Evolutionary conservation across 2,329 filamentous ascomycete species (phyloP), one percentile per base, ranked within the genome.

Genomic region (Fusarium sororula): DNA sequence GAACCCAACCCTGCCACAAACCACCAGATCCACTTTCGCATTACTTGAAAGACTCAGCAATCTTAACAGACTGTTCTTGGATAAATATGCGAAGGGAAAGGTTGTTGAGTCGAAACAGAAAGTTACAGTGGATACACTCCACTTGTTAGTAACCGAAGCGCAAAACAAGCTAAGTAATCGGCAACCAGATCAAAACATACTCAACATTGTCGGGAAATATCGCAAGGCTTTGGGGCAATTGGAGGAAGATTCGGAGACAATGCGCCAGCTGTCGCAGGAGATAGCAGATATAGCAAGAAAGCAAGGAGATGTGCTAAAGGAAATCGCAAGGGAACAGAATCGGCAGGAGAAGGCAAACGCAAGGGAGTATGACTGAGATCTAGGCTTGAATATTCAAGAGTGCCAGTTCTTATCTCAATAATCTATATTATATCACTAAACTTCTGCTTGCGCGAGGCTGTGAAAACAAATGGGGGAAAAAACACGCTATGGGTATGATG

Each of bases 191-290:
- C 50, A 11, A 53, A 13, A 22, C 1, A 17, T 37, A 17, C 5
- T 9, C n/a, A 15, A 15, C 11, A 11, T 53, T 20, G 3, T 12
- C 5, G 9, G 5, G 18, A 3, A 15, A 26, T 53, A 37, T 37
- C 50, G 30, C 30, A 18, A 6, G 3, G n/a, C 8, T 35, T 15
- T 37, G 9, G 1, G 2, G 13, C 2, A 8, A 2, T 26, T 53
- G 15, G n/a, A 53, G 7, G 2, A 0, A 5, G 9, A 8, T 15
- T 26, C 20, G n/a, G 4, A 20, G 11, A 6, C 9, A 4, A 4
- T 53, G 9, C 17, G n/a, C 7, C 3, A 12, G 3, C 7, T 24
- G 9, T 15, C 9, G 5, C 6, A 6, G n/a, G 3, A 37, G 0
- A 20, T 35, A 12, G n/a, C 18, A 22, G 8, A 6, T 2, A 26